Percentiles rank a stretch among this genome's conserved stretches.
phyloP scores from a whole-genome alignment of 75 land plant species.

The Isoetes taiwanensis region DNA sequence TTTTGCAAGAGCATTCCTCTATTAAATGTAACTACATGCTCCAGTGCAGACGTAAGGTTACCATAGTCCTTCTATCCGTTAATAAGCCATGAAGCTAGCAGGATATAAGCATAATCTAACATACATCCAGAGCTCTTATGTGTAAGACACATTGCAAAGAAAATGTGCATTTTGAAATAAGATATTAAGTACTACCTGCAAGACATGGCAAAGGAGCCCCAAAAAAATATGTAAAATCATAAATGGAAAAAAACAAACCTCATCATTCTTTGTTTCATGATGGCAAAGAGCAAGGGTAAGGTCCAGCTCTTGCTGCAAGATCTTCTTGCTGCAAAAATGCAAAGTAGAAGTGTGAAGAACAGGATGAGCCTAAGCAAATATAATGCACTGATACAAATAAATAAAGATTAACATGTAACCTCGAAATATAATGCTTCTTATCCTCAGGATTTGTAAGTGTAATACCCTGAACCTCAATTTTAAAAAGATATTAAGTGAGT shows the following conservation, averaged over 20 bases:
- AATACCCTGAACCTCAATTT: no score
- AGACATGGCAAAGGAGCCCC: no score
- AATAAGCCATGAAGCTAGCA: not conserved
- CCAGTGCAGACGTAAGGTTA: slow-evolving; percentile 17
- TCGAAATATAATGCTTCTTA: no score
- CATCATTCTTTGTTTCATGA: slow-evolving; percentile 70
- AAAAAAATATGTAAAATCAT: not conserved
- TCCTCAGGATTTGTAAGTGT: no score
- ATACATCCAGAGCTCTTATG: not conserved
- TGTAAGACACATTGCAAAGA: not conserved
- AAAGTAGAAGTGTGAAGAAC: no score
- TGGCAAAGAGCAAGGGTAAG: slow-evolving; percentile 67
- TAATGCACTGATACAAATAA: no score
- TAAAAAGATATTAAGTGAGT: no score
- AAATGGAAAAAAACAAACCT: slow-evolving; percentile 20
- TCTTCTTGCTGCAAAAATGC: slow-evolving; percentile 37
- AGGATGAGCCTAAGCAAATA: no score
- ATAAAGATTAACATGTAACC: no score
- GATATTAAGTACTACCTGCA: no score
- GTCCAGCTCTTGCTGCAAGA: slow-evolving; percentile 79
- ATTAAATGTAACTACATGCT: slow-evolving; percentile 23
- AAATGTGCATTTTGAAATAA: no score
- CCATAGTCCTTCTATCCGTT: slow-evolving; percentile 16
- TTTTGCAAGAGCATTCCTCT: slow-evolving; percentile 28
- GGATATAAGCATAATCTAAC: not conserved